Percentiles rank a stretch among this genome's conserved stretches.
Evolutionary conservation across 2,329 filamentous ascomycete genomes (phyloP).

Genomic region (Pseudonectria buxi): DNA sequence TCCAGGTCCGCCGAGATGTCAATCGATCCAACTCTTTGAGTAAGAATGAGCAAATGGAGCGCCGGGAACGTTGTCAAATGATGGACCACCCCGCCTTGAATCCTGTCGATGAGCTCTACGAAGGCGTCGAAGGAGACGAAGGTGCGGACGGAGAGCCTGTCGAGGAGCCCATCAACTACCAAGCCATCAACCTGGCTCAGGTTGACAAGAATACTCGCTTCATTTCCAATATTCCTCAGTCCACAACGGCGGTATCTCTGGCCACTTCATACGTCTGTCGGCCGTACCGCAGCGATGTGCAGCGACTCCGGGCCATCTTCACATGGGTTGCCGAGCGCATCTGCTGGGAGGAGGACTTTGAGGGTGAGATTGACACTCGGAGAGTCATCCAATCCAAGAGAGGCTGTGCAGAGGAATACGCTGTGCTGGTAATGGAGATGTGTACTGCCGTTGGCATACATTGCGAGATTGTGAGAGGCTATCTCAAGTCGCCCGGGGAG

Average conservation of each 20-base stretch:
- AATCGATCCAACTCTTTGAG: constrained; percentile 93
- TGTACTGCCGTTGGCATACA: constrained; percentile 82
- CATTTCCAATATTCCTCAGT: constrained; percentile 72
- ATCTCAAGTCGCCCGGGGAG: constrained; percentile 86
- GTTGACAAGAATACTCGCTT: constrained; percentile 97
- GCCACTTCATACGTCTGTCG: constrained; percentile 90
- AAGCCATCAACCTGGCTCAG: constrained; percentile 68
- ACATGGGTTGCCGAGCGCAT: constrained; percentile 97
- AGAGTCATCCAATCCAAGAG: constrained; percentile 78
- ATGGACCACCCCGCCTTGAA: constrained; percentile 84
- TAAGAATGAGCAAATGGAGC: constrained; percentile 76
- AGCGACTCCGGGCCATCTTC: constrained; percentile 88
- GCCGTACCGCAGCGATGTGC: constrained; percentile 89
- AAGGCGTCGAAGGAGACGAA: constrained; percentile 83
- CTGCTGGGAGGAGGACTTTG: constrained; percentile 90
- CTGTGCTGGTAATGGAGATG: constrained; percentile 85
- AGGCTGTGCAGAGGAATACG: constrained; percentile 84
- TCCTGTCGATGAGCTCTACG: constrained; percentile 82
- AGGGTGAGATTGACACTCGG: constrained; percentile 74
- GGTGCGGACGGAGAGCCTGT: constrained; percentile 78
- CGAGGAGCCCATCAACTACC: constrained; percentile 74
- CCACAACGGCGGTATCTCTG: constrained; percentile 72
- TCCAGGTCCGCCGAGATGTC: constrained; percentile 93
- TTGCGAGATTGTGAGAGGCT: constrained; percentile 81
- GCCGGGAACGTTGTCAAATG: constrained; percentile 88